Conservation (phyloP, 305 asterid genomes). For the Fraxinus nigra region DNA sequence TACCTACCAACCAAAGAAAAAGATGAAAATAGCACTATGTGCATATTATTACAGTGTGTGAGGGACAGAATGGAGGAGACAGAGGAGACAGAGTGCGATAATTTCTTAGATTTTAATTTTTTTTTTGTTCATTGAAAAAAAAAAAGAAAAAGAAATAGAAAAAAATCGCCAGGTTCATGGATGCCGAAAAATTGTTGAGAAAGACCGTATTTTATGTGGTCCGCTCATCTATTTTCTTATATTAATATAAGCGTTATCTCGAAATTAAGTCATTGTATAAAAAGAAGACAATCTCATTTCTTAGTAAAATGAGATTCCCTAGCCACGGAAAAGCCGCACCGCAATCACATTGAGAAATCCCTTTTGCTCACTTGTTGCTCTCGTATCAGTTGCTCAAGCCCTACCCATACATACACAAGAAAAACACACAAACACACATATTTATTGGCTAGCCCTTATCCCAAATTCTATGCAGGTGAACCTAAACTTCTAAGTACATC, state of each 20-base stretch:
- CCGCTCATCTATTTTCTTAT: background rate
- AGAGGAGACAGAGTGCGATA: background rate
- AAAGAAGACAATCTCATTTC: background rate
- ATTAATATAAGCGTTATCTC: background rate
- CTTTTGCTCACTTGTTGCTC: background rate
- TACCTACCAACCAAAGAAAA: conserved; percentile 31
- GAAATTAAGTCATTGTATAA: background rate
- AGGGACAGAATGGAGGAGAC: background rate
- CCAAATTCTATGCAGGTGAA: conserved; percentile 32
- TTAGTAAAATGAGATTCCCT: background rate
- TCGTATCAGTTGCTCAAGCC: background rate
- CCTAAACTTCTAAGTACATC: conserved; percentile 12
- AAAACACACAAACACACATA: background rate
- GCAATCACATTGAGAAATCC: background rate
- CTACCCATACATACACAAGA: background rate
- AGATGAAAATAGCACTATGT: background rate
- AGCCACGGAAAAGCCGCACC: background rate
- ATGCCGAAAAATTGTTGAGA: background rate
- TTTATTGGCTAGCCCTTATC: conserved; percentile 11
- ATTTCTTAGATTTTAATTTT: background rate
- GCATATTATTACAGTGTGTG: background rate
- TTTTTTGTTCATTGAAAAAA: background rate
- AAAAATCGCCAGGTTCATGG: background rate
- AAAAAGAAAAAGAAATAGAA: too few species aligned
- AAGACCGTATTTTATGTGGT: background rate